Base-by-base conservation (phyloP, 2,329 filamentous ascomycete species). In the Colletotrichum magnum region DNA sequence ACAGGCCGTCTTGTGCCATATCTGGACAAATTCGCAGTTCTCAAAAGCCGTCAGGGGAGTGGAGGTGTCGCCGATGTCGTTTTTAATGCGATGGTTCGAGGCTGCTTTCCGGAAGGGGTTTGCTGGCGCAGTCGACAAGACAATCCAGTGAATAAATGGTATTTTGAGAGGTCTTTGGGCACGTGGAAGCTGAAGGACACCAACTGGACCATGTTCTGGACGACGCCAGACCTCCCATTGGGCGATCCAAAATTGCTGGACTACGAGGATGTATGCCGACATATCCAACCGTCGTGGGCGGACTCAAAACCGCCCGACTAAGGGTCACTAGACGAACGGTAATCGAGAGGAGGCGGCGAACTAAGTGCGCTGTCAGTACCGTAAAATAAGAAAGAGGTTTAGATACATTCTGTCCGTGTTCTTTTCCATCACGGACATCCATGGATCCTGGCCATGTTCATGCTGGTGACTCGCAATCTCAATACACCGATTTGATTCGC, bases 171-270 rank as follows among this genome's bases (percentile, higher is more conserved):
- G 56, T 94, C 93, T 2, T 84, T 88, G 56, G 96, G 96, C 0
- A 95, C 91, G 2, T 93, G 91, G 87, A 96, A 97, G 81, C 82
- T 99, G 45, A 86, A 88, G 0, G 90, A 88, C n/a, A 93, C 89
- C 53, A 92, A 95, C 74, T 99, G 96, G 96, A 94, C 94, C 4
- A 98, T 98, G 94, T 99, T 99, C 77, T 99, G 96, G 95, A 99
- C 96, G 2, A 96, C 93, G 1, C 86, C 88, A 0, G 88, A 89
- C 54, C 84, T 91, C 64, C 82, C 89, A 51, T 82, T 88, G 54
- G 85, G 87, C 68, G 81, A 84, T 43, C 80, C 84, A 69, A 85
- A 81, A 56, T 88, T 94, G 70, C 78, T 79, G 68, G 92, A 94
- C 77, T 95, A 94, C 75, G 91, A 94, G 77, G 86, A 86, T 61